A percentile compares a stretch with the other conserved stretches of the same genome.
Conservation (phyloP, 176 grass and related monocot species). For the Dactylis glomerata region DNA sequence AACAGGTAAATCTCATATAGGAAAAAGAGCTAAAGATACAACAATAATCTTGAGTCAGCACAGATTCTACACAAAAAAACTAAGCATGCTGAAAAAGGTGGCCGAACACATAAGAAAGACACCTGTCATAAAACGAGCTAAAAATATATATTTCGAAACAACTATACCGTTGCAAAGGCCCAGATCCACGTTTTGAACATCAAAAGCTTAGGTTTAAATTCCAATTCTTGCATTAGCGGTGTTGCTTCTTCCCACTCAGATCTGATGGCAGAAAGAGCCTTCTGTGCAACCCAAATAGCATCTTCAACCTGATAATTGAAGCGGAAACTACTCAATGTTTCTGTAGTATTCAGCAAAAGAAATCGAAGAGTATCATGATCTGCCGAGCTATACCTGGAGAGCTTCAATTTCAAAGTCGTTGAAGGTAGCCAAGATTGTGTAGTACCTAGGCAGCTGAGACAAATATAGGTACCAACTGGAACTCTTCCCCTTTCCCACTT, state of each 20-base stretch:
- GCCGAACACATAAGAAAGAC: not conserved
- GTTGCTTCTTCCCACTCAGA: constrained; percentile 66
- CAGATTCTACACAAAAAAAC: not conserved
- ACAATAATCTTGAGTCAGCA: not conserved
- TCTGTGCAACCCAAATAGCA: constrained; percentile 83
- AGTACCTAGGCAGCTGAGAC: constrained; percentile 71
- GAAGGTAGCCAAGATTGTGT: constrained; percentile 72
- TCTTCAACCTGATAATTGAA: constrained; percentile 55
- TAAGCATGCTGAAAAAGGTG: not conserved
- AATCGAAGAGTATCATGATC: constrained; percentile 5
- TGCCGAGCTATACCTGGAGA: constrained; percentile 66
- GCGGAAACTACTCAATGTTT: constrained; percentile 7
- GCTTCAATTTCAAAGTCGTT: constrained; percentile 68
- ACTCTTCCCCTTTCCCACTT: constrained; percentile 68
- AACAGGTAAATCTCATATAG: not conserved
- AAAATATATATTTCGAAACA: not conserved
- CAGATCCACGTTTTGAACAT: constrained; percentile 86
- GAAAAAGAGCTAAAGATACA: not conserved
- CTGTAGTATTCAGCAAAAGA: not conserved
- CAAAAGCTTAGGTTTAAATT: constrained; percentile 66
- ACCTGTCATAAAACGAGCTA: not conserved
- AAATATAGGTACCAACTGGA: constrained; percentile 86
- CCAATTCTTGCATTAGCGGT: constrained; percentile 52
- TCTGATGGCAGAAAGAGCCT: constrained; percentile 40
- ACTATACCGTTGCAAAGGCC: constrained; percentile 76